These are phyloP conservation scores for Elsinoe fawcettii DNA, from an alignment of 2,329 filamentous ascomycete species.

Conservation along the genomic window DNA sequence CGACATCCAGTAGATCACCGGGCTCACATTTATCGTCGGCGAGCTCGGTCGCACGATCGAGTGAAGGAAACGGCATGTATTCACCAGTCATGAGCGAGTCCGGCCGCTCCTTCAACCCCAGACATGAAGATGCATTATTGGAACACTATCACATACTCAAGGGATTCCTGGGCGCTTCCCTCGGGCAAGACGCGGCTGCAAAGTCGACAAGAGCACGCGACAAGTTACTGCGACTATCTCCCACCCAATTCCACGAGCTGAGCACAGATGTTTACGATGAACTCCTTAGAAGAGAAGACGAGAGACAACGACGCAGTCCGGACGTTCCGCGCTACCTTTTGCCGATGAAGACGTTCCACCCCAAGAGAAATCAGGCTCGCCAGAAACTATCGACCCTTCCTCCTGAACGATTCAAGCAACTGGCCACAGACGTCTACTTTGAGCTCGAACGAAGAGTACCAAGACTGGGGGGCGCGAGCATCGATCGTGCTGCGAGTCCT, in stretches of 20 bases:
- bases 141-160: conserved; percentile 79
- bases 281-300: conserved; percentile 73
- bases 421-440: conserved; percentile 93
- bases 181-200: conserved; percentile 61
- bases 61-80: conserved; percentile 64
- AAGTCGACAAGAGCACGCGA: conserved; percentile 80
- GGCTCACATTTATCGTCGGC: conserved; percentile 66
- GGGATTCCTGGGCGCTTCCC: conserved; percentile 61
- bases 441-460: conserved; percentile 89
- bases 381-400: conserved; percentile 89
- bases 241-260: conserved; percentile 92
- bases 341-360: conserved; percentile 85
- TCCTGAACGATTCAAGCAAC: conserved; percentile 75
- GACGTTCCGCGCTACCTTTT: conserved; percentile 64
- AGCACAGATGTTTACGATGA: conserved; percentile 98
- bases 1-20: conserved; percentile 19
- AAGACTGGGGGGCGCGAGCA: conserved; percentile 57
- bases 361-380: conserved; percentile 94
- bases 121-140: conserved; percentile 58
- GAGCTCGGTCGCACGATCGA: conserved; percentile 78
- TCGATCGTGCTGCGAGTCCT: conserved; percentile 61
- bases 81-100: conserved; percentile 43
- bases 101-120: conserved; percentile 27
- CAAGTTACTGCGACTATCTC: conserved; percentile 81
- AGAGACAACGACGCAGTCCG: conserved; percentile 38